Base-by-base conservation (phyloP, 495 filamentous ascomycete species). In the Penicillium egyptiacum region DNA sequence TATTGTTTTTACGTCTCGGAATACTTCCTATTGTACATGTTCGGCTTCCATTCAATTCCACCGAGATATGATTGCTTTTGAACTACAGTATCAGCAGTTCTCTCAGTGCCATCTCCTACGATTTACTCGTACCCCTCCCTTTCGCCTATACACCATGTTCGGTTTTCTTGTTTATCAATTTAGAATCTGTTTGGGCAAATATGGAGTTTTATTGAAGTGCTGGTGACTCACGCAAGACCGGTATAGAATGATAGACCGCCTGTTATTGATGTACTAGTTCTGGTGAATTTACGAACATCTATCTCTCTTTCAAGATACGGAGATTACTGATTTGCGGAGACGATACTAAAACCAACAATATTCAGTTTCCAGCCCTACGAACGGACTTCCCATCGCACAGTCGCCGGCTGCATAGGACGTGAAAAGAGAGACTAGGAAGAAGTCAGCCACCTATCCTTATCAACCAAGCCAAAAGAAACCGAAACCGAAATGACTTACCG, bases 301-400 rank as follows among this genome's bases (percentile, higher is more conserved):
- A 7, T 9, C 2, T 17, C 35, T n/a, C 6, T 17, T 17, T 17
- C 11, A 39, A 39, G 33, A 39, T n/a, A 8, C 16, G 7, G 3
- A 25, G n/a, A n/a, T n/a, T n/a, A n/a, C n/a, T n/a, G n/a, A 17
- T 9, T 17, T 4, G 14, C 14, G 16, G n/a, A 9, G 7, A 39
- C n/a, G 1, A 39, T 6, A 3, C 35, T 17, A 39, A 39, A 4
- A 37, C 6, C n/a, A 37, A 37, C 16, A 37, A 8, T 5, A 6
- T 37, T n/a, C 1, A 0, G 33, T n/a, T 19, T 26, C 22, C 5
- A 1, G 47, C 17, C 43, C 50, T 61, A 67, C 53, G 43, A 39
- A 16, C 87, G 79, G 60, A 73, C 76, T 68, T 90, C 84, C 88
- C 88, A 90, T 61, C 78, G 70, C 48, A 89, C 80, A 16, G 79